Evolutionary conservation across 345 rosid species (phyloP), one percentile per base, ranked within the genome.

Genomic region (Acer campestre): DNA sequence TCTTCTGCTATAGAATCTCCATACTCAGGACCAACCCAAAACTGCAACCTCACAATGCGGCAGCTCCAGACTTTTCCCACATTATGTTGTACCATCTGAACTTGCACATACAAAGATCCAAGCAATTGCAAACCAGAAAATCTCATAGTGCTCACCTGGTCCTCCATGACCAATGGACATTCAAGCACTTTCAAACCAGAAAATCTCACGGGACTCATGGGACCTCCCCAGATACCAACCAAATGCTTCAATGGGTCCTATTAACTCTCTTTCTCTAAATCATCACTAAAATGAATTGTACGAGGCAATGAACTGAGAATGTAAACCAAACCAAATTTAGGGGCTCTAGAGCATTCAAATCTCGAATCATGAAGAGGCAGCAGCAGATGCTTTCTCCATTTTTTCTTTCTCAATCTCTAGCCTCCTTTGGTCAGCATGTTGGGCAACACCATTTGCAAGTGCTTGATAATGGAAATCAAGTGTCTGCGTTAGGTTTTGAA

Each of bases 401-500:
- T 86, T 91, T 85, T 93, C 98, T 84, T 94, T 97, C 80, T 94
- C 97, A 16, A 94, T 94, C 86, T 90, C 99, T 31, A 74, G 89
- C 85, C 97, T 92, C 82, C 99, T 93, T 82, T 86, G 86, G 73
- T 94, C 99, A 68, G 99, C 98, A 81, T 94, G 98, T 88, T 88
- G 93, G 35, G 94, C 97, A 83, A 97, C 88, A 56, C 93, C 93
- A 70, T 90, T 91, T 29, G 99, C 99, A 48, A 93, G 86, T 13
- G 97, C 98, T 80, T 93, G 98, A 84, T 89, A 88, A 81, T 82
- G 92, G 76, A 92, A 88, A 83, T 94, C 98, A 29, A 97, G 91
- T 3, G 90, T 84, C 88, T 90, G 96, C 35, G 84, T 92, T 58
- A 97, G 91, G 88, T 82, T 90, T 87, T 92, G 97, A 81, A 94